phyloP scores from a whole-genome alignment of 768 basidiomycete genomes.

The Rhizopogon rudus region DNA sequence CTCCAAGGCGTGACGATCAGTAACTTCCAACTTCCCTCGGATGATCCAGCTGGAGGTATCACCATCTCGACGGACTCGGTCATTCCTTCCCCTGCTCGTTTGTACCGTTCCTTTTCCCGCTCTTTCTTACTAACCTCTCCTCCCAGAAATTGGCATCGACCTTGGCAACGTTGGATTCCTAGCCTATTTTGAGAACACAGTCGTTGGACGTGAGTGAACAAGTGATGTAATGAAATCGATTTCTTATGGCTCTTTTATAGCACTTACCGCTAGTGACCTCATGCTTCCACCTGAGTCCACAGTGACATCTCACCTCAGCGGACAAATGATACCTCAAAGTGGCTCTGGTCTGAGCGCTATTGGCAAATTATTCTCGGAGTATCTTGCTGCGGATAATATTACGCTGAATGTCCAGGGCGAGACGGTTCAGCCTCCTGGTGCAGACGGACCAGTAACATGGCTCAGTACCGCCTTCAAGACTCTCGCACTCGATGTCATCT shows the following conservation, averaged over 20 bases:
- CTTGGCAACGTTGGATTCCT: slow-evolving; percentile 62
- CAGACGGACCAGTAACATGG: slow-evolving; percentile 51
- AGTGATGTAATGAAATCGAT: not conserved
- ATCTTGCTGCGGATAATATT: slow-evolving; percentile 57
- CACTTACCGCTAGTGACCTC: slow-evolving; percentile 45
- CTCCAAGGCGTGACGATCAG: slow-evolving; percentile 67
- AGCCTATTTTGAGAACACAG: slow-evolving; percentile 49
- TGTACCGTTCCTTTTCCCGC: slow-evolving; percentile 22
- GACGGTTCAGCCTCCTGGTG: slow-evolving; percentile 54
- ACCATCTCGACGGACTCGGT: slow-evolving; percentile 61
- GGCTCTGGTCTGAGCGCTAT: slow-evolving; percentile 48
- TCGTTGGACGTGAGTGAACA: slow-evolving; percentile 53
- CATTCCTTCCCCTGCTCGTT: slow-evolving; percentile 65
- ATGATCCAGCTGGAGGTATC: slow-evolving; percentile 66
- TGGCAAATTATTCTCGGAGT: slow-evolving; percentile 62
- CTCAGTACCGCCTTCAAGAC: slow-evolving; percentile 68
- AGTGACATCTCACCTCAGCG: slow-evolving; percentile 51
- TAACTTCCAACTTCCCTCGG: slow-evolving; percentile 65
- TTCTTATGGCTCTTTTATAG: slow-evolving; percentile 27
- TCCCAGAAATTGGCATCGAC: slow-evolving; percentile 61
- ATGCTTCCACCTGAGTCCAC: slow-evolving; percentile 43
- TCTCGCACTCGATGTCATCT: slow-evolving; percentile 51
- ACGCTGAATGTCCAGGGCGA: slow-evolving; percentile 55
- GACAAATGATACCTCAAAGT: slow-evolving; percentile 59
- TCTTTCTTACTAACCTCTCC: slow-evolving; percentile 12